Evolutionary conservation across 441 rosid genomes (phyloP).

Genomic region (Gossypium lobatum): DNA sequence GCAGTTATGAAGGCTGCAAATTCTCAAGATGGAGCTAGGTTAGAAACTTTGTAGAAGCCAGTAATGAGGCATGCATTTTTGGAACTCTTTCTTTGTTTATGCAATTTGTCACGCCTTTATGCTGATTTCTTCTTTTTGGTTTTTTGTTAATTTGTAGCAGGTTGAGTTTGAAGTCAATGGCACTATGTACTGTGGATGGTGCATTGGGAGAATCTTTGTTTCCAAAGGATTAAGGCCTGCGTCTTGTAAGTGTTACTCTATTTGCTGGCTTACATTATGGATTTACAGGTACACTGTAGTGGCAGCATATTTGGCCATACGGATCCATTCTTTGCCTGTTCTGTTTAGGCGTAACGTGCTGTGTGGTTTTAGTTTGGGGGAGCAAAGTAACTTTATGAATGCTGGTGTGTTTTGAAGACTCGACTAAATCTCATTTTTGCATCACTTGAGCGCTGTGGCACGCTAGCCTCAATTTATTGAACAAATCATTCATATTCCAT

Average conservation of each 20-base stretch:
- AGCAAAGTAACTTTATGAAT: conserved; percentile 2
- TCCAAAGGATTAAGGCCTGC: conserved; percentile 5
- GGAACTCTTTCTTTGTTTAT: conserved; percentile 24
- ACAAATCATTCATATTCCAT: not conserved
- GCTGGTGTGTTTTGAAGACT: conserved; percentile 12
- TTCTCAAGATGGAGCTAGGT: conserved; percentile 56
- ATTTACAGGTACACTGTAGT: conserved; percentile 11
- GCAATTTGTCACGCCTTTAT: conserved; percentile 41
- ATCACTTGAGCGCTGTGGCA: not conserved
- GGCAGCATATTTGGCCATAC: not conserved
- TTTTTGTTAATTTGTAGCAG: conserved; percentile 36
- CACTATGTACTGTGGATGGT: conserved; percentile 18
- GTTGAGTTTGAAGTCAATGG: conserved; percentile 45
- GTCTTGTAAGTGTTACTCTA: conserved; percentile 24
- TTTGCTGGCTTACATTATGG: conserved; percentile 25
- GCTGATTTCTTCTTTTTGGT: conserved; percentile 16
- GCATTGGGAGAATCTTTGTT: not conserved
- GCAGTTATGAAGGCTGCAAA: conserved; percentile 36
- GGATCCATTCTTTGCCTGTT: not conserved
- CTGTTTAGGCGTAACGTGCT: not conserved
- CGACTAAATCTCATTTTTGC: not conserved
- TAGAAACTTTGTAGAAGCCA: conserved; percentile 61
- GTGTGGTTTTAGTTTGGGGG: not conserved
- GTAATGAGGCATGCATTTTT: conserved; percentile 53
- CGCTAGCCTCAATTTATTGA: not conserved